Evolutionary conservation across 2,329 filamentous ascomycete genomes (phyloP).

Genomic region (Allantophomopsis lycopodina): DNA sequence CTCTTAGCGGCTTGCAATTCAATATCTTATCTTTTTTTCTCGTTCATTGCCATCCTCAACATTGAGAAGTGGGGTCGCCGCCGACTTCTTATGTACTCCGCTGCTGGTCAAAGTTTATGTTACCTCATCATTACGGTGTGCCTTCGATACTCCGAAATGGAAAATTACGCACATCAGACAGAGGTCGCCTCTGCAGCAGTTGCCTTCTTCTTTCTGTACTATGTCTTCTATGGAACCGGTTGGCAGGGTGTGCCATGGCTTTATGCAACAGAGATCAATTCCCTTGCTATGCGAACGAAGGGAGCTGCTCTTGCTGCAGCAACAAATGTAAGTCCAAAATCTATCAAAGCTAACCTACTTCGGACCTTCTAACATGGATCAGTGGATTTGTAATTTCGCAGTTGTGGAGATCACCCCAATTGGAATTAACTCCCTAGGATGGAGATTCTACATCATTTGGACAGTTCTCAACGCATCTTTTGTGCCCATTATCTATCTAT

Average conservation of each 20-base stretch:
- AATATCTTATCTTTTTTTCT: too few species aligned
- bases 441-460: constrained; percentile 29
- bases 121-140: too few species aligned
- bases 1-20: too few species aligned
- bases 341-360: not conserved
- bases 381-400: constrained; percentile 27
- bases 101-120: too few species aligned
- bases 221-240: constrained; percentile 1
- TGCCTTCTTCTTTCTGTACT: constrained; percentile 17
- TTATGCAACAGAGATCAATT: constrained; percentile 60
- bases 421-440: constrained; percentile 23
- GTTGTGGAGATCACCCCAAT: constrained; percentile 22
- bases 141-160: too few species aligned
- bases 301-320: constrained; percentile 45
- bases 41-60: too few species aligned
- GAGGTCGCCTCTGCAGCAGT: not conserved
- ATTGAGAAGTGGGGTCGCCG: too few species aligned
- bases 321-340: constrained; percentile 8
- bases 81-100: too few species aligned
- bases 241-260: constrained; percentile 26
- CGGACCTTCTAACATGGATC: constrained; percentile 29
- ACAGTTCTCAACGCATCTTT: constrained; percentile 23
- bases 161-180: too few species aligned
- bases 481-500: constrained; percentile 32
- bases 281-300: constrained; percentile 52